Base-by-base conservation (phyloP, 2,329 filamentous ascomycete genomes). In the Sporothrix globosa region DNA sequence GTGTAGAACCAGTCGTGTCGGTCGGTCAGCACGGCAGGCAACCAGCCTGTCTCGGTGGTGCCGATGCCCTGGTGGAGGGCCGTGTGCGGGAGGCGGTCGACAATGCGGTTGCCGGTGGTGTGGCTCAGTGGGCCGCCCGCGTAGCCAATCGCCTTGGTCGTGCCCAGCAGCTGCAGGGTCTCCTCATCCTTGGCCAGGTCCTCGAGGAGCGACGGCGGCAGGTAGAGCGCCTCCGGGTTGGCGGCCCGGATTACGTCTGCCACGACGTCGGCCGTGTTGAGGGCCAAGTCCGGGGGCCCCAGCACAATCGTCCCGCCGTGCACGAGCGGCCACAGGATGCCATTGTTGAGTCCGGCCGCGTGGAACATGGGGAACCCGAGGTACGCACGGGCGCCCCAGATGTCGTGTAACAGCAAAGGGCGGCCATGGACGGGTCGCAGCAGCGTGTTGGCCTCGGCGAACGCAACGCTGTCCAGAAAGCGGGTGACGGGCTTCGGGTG, bases 401-500 rank as follows among this genome's bases (percentile, higher is more conserved):
- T 24, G 24, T 61, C 54, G 24, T 60, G 41, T 6, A 69, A 44
- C 44, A 69, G 17, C 10, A 69, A 27, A 3, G 67, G 67, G 1
- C 21, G 24, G 2, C 50, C 53, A 14, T 41, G 44, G 7, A 68
- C 7, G 14, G 69, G 85, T 82, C 3, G 68, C 72, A 21, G 80
- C 74, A 1, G 80, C 76, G 17, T 81, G 13, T 75, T 81, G 77
- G 17, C 82, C 82, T 5, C 82, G 78, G 4, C 75, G 74, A 24
- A 77, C 74, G 67, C 67, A 11, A 69, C 44, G n/a, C 67, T 69
- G 27, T 61, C 67, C 3, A 60, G 17, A 6, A 30, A 61, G 1
- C 53, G 53, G 11, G 82, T 72, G n/a, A 85, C 78, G 2, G 83
- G 82, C 73, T 83, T 84, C 0, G 83, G 83, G 3, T 83, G 76